Base-by-base conservation (phyloP, 805 yeast genomes). In the Yamadazyma philogaea region DNA sequence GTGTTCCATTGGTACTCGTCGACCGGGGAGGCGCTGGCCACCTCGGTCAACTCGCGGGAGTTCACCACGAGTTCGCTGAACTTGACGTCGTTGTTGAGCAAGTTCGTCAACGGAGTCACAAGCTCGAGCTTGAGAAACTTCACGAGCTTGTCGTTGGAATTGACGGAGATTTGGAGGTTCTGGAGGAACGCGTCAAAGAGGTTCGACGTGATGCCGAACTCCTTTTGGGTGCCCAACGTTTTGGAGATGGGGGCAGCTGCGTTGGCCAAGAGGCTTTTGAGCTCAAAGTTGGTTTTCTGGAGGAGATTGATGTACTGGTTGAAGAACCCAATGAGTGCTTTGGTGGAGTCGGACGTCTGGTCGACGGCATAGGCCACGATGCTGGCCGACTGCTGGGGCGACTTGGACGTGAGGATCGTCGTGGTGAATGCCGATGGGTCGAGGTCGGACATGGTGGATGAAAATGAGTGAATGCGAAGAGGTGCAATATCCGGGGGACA, bases 1-100 rank as follows among this genome's bases (percentile, higher is more conserved):
- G 77, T 68, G 48, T 81, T 82, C 96, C 96, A 88, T 52, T 78
- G 75, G 27, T 69, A 69, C 40, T 75, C 80, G 24, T 79, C 74
- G 37, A 63, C 53, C 17, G 50, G 38, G 19, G 42, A 39, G 11
- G 40, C 36, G 3, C 39, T 21, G 2, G 52, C 39, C 42, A 69
- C 39, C 66, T 75, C 63, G 55, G 64, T 49, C 59, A 68, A 49
- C 66, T 70, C 68, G 59, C 61, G 67, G 6, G 67, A 74, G 60
- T 57, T 74, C 65, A 60, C 65, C 55, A 79, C 67, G 54, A 77
- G 74, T 55, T 78, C 84, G 19, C 72, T 64, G 77, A 78, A 79
- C 46, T 70, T 70, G 26, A 67, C 65, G 53, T 82, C 81, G 42
- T 72, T 75, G 36, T 78, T 70, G 28, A 78, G 66, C 47, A 75